Percentiles rank a stretch among this genome's conserved stretches.
These are phyloP conservation scores for Aspergillus terreus DNA, from an alignment of 2,329 filamentous ascomycete genomes.

Conservation along the genomic window DNA sequence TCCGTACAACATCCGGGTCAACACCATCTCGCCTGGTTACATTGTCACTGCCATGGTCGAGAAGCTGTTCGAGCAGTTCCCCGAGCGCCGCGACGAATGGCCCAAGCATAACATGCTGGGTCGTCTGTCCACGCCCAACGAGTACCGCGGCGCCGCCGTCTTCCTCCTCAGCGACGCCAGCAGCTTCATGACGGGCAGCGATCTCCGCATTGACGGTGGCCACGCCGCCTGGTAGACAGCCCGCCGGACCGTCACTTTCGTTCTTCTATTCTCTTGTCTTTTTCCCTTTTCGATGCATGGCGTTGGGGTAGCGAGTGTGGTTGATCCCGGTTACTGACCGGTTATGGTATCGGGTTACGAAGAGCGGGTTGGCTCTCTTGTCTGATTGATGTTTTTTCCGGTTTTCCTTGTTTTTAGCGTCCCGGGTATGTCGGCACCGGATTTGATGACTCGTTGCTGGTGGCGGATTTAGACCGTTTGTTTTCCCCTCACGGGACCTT, in stretches of 20 bases:
- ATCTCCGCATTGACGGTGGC: constrained; percentile 54
- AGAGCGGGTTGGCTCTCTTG: neutral
- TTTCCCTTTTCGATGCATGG: constrained; percentile 7
- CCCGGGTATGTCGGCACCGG: constrained; percentile 3
- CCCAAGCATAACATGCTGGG: constrained; percentile 81
- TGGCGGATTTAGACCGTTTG: constrained; percentile 8
- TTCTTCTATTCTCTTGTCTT: neutral
- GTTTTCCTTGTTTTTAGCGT: constrained; percentile 4
- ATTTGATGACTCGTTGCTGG: constrained; percentile 1
- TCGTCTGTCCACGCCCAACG: constrained; percentile 62
- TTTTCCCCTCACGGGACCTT: constrained; percentile 1
- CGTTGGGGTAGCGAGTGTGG: constrained; percentile 9
- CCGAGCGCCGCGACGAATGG: constrained; percentile 76
- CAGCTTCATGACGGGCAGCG: constrained; percentile 54
- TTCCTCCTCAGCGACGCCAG: constrained; percentile 49
- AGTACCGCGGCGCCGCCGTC: constrained; percentile 59
- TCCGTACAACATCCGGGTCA: constrained; percentile 46
- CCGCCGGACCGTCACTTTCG: neutral
- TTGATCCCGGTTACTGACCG: neutral
- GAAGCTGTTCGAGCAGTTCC: constrained; percentile 57
- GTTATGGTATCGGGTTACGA: neutral
- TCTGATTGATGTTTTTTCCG: neutral
- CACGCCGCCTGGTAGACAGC: constrained; percentile 50
- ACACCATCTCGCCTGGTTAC: constrained; percentile 47
- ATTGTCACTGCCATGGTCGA: constrained; percentile 47